Conservation (phyloP, 108 stramenopile species). For the Fragilaria crotonensis region DNA sequence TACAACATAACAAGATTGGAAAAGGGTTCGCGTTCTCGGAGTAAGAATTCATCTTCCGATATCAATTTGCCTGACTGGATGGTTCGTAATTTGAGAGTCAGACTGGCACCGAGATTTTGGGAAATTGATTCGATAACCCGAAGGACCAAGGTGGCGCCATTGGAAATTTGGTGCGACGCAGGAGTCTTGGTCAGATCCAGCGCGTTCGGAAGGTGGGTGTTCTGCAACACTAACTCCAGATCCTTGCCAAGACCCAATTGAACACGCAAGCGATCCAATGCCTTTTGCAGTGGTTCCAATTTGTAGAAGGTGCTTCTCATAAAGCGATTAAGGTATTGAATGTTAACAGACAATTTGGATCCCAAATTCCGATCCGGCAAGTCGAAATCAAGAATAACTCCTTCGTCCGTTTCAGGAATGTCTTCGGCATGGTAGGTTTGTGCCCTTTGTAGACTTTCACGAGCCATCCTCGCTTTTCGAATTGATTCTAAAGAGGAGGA, state of each 20-base stretch:
- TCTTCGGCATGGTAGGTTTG: slow-evolving; percentile 58
- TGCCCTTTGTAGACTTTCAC: slow-evolving; percentile 19
- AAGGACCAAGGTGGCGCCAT: neutral
- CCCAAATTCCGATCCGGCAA: slow-evolving; percentile 5
- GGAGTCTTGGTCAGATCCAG: neutral
- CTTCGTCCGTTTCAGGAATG: slow-evolving; percentile 17
- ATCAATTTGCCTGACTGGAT: neutral
- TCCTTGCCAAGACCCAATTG: neutral
- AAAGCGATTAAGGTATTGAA: slow-evolving; percentile 10
- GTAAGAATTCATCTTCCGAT: neutral
- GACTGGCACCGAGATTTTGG: neutral
- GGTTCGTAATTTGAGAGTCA: slow-evolving; percentile 1
- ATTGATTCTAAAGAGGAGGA: neutral
- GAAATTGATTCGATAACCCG: neutral
- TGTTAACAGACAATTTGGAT: slow-evolving; percentile 13
- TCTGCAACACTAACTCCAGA: neutral
- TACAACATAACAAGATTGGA: slow-evolving; percentile 9
- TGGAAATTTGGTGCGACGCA: neutral
- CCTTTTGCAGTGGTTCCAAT: slow-evolving; percentile 19
- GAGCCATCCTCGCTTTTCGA: slow-evolving; percentile 14
- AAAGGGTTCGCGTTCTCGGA: slow-evolving; percentile 25
- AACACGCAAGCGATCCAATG: neutral
- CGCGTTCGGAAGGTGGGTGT: neutral
- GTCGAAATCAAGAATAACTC: slow-evolving; percentile 4
- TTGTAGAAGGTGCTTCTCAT: slow-evolving; percentile 26